Conservation (phyloP, 75 land plant genomes). For the Pinus tabuliformis region DNA sequence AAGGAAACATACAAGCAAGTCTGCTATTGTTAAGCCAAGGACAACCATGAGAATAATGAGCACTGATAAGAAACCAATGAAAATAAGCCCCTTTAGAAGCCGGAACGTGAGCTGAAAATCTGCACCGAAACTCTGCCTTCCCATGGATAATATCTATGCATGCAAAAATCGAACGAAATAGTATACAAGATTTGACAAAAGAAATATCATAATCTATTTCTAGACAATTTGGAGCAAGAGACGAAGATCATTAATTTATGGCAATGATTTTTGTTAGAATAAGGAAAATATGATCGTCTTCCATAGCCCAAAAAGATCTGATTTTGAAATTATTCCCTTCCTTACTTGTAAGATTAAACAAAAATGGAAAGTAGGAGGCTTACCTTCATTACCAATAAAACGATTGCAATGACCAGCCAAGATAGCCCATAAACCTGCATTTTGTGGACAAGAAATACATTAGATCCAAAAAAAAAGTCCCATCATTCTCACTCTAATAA, state of each 20-base stretch:
- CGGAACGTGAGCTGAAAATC: constrained; percentile 97
- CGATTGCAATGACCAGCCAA: constrained; percentile 69
- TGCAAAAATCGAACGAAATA: background rate
- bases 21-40: constrained; percentile 59
- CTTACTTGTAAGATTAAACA: too few species aligned
- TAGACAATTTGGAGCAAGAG: background rate
- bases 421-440: constrained; percentile 64
- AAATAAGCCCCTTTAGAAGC: constrained; percentile 80
- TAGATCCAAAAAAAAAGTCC: background rate
- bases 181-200: background rate
- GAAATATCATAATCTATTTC: background rate
- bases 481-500: constrained; percentile 3
- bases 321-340: too few species aligned
- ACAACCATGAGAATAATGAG: constrained; percentile 76
- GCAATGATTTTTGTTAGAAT: background rate
- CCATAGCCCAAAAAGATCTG: background rate
- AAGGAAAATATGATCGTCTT: background rate
- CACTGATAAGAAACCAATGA: constrained; percentile 76
- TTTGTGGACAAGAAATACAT: background rate
- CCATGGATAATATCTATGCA: constrained; percentile 90
- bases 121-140: constrained; percentile 79
- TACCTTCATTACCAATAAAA: constrained; percentile 72
- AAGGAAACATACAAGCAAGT: constrained; percentile 68
- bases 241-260: background rate
- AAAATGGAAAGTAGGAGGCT: too few species aligned